A percentile compares a stretch with the other conserved stretches of the same genome.
These are phyloP conservation scores for Gaeumannomyces tritici DNA, from an alignment of 2,329 filamentous ascomycete species.

Conservation along the genomic window DNA sequence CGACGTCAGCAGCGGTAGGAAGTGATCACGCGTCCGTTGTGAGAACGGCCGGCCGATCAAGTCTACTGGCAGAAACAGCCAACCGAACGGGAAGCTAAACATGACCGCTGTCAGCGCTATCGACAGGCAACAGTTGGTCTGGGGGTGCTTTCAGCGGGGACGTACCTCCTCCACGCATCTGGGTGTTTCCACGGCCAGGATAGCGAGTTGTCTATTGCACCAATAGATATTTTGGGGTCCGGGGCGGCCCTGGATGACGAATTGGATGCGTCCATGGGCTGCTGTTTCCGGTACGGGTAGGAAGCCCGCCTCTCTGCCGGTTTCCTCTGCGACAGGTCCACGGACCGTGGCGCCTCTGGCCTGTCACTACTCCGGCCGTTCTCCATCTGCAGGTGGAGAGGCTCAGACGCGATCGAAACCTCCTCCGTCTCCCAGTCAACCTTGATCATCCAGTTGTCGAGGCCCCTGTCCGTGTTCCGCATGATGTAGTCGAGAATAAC, in stretches of 20 bases:
- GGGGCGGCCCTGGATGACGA: conserved; percentile 29
- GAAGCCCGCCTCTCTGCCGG: conserved; percentile 32
- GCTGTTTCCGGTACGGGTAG: conserved; percentile 66
- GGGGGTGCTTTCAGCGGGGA: conserved; percentile 6
- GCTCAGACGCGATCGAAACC: conserved; percentile 80
- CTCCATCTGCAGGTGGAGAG: conserved; percentile 57
- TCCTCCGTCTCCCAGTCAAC: conserved; percentile 78
- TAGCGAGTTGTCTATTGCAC: conserved; percentile 94
- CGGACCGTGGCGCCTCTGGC: conserved; percentile 51
- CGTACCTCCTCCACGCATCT: conserved; percentile 66
- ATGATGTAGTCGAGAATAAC: conserved; percentile 98
- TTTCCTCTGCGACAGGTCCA: conserved; percentile 37
- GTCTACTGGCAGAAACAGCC: conserved; percentile 94
- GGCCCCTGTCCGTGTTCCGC: conserved; percentile 91
- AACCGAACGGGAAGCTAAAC: conserved; percentile 86
- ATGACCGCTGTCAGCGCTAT: background rate
- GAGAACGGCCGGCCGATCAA: conserved; percentile 95
- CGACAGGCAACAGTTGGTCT: background rate
- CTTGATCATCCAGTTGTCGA: conserved; percentile 99
- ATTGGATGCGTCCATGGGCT: conserved; percentile 72
- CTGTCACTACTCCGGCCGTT: conserved; percentile 29
- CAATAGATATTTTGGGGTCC: conserved; percentile 61
- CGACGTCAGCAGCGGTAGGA: conserved; percentile 89
- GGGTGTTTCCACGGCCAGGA: conserved; percentile 99
- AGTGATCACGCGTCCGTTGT: conserved; percentile 85